Evolutionary conservation across 768 basidiomycete species (phyloP), one percentile per base, ranked within the genome.

Genomic region (Kondoa subrosea): DNA sequence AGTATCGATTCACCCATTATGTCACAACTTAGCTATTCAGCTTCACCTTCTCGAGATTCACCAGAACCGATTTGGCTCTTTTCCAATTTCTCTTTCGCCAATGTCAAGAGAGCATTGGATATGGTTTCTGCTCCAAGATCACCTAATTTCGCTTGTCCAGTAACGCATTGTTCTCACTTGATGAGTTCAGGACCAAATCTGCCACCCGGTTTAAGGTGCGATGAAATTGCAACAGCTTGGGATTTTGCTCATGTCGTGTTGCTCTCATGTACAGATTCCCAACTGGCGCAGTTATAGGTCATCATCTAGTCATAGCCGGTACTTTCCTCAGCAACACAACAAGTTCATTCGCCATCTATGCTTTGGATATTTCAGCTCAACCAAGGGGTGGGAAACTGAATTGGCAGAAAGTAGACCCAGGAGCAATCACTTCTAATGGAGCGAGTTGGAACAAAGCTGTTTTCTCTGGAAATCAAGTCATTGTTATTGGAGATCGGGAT

Each of bases 371-470:
- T n/a, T 68, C 69, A 16, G 76, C 63, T 26, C 57, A 71, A 1
- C 66, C 74, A 30, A 34, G 76, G 74, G 69, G 75, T 66, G 31
- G 61, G 66, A 82, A 81, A 68, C 87, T 90, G 84, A 82, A 83
- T 31, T 91, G 91, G 90, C 83, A 86, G 56, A 85, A 88, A 32
- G 61, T 63, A 33, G 91, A 92, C 75, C 86, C 89, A 0, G 91
- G 90, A 16, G 27, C 61, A 3, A 63, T 63, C 86, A 86, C 72
- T 86, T 88, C 0, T 26, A 82, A 85, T 64, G 82, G 83, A 56
- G 93, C 95, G 16, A 93, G 90, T 8, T 97, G 93, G 93, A 95
- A 93, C 77, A 84, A 91, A 27, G 87, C 88, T 27, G 88, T 89
- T 66, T 79, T 91, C 17, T 93, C 89, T 88, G 81, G 83, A 15